Evolutionary conservation across 257 asterid genomes (phyloP), one percentile per base, ranked within the genome.

Genomic region (Solanum paucissectum): DNA sequence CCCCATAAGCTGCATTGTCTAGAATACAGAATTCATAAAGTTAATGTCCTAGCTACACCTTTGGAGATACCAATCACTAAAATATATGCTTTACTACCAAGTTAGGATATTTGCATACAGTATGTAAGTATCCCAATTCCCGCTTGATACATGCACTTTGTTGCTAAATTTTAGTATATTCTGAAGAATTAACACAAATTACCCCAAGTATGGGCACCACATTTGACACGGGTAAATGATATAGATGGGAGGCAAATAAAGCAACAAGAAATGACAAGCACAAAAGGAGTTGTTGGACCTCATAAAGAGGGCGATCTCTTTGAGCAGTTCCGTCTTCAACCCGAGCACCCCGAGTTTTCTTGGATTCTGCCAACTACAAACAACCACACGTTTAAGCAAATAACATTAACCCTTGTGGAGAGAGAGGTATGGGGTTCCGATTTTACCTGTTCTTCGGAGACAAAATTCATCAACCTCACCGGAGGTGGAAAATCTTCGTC

Each of bases 251-350:
- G 13, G 83, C 55, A 12, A 5, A 23, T 37, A 38, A 3, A 75
- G 58, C 5, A 38, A 76, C 23, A 76, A n/a, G 4, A 12, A n/a
- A 44, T 12, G 21, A n/a, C 34, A n/a, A n/a, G 36, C 52, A 74
- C 0, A 36, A 37, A 74, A 32, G 11, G 55, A 21, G 32, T 40
- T 23, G n/a, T 75, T 23, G 83, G 84, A 95, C 98, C 98, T 96
- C 98, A 91, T 76, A 94, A 68, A 95, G 98, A 29, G 99, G 82
- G 89, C 98, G 92, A 87, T 95, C 99, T 89, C 99, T 93, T 93
- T 95, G 99, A 72, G 99, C 98, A 87, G 99, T 97, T 58, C 99
- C 99, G 83, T 97, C 99, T 16, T 97, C 99, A 38, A 95, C 93
- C 88, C 99, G 94, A 90, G 96, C 89, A 84, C 99, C 98, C 68